These are phyloP conservation scores for Cutaneotrichosporon mucoides DNA, from an alignment of 1,284 basidiomycete species.

Conservation along the genomic window DNA sequence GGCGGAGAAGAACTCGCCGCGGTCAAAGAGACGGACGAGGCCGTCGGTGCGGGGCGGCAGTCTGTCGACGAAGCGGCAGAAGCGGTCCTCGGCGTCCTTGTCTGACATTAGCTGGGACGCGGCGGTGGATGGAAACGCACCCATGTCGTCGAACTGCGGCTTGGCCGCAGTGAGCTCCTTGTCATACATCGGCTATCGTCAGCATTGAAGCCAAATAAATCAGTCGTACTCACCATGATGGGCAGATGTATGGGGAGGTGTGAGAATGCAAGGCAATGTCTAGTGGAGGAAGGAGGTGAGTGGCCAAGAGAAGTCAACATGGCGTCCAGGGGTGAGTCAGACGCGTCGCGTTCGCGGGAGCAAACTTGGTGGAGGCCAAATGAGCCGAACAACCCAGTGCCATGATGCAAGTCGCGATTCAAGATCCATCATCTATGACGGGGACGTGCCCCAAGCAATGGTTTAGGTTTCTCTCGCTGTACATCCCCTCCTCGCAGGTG, in stretches of 20 bases:
- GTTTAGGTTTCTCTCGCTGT: neutral
- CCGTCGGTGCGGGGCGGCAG: constrained; percentile 56
- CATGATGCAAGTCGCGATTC: neutral
- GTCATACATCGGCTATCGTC: constrained; percentile 44
- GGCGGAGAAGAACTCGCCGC: constrained; percentile 76
- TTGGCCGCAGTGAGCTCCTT: constrained; percentile 40
- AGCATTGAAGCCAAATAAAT: neutral
- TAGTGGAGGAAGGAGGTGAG: neutral
- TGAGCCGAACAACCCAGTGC: neutral
- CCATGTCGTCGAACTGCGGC: constrained; percentile 45
- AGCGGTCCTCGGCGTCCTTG: constrained; percentile 65
- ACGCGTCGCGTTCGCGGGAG: constrained; percentile 19
- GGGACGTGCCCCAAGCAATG: neutral
- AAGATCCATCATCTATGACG: constrained; percentile 1
- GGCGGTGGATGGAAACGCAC: constrained; percentile 11
- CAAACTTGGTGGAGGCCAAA: constrained; percentile 4
- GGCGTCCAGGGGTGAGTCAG: constrained; percentile 1
- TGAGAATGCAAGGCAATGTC: neutral
- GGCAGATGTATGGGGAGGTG: neutral
- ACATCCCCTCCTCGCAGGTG: neutral
- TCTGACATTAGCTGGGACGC: constrained; percentile 45
- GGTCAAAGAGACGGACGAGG: constrained; percentile 78
- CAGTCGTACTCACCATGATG: constrained; percentile 12
- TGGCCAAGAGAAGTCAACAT: constrained; percentile 2
- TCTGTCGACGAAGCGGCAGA: constrained; percentile 66